Conservation (phyloP, 2,329 filamentous ascomycete species). For the Monosporascus sp. region DNA sequence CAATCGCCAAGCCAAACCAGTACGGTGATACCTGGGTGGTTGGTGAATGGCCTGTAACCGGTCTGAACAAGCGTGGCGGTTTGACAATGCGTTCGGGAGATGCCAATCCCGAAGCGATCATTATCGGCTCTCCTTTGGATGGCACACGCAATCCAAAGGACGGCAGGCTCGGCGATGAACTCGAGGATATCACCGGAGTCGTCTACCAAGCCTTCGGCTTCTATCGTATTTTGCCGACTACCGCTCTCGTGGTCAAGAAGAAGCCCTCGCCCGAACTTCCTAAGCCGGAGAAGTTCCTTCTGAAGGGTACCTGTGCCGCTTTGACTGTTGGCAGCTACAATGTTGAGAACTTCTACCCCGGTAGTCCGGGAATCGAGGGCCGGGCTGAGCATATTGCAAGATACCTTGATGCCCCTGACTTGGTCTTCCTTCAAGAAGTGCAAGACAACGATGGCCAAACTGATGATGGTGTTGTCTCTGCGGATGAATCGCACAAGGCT, state of each 20-base stretch:
- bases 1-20: conserved; percentile 54
- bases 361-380: conserved; percentile 46
- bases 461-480: conserved; percentile 51
- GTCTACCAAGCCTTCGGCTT: conserved; percentile 62
- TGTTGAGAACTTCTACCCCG: conserved; percentile 60
- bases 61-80: conserved; percentile 57
- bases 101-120: conserved; percentile 64
- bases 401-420: conserved; percentile 56
- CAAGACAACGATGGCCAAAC: conserved; percentile 61
- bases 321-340: conserved; percentile 65
- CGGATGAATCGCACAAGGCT: conserved; percentile 53
- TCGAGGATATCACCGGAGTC: conserved; percentile 64
- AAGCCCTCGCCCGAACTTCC: conserved; percentile 40
- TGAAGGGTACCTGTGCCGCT: conserved; percentile 51
- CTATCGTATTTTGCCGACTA: conserved; percentile 62
- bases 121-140: conserved; percentile 60
- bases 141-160: conserved; percentile 53
- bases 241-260: conserved; percentile 43
- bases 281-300: conserved; percentile 45
- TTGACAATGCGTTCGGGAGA: conserved; percentile 58
- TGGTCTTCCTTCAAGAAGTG: conserved; percentile 66
- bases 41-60: conserved; percentile 59
- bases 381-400: conserved; percentile 61
- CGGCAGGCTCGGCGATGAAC: conserved; percentile 58
- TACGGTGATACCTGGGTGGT: conserved; percentile 66